Evolutionary conservation across 1,284 basidiomycete species (phyloP).

Genomic region (Boletellus dicymbophilus): DNA sequence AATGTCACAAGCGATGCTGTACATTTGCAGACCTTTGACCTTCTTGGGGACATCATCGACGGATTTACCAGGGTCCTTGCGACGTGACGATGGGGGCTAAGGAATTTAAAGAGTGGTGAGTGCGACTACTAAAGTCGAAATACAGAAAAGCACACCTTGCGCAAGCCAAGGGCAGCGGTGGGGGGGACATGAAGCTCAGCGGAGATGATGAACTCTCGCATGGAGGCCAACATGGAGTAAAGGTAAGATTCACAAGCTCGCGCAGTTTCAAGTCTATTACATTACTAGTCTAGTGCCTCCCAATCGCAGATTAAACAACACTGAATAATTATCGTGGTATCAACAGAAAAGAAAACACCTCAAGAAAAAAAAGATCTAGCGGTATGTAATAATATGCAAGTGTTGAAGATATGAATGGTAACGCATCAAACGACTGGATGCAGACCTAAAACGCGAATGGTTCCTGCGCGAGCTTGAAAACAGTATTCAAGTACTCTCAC

Average conservation of each 20-base stretch:
- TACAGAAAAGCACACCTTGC: constrained; percentile 49
- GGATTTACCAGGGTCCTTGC: constrained; percentile 49
- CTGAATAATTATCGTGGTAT: constrained; percentile 14
- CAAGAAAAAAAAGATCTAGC: constrained; percentile 17
- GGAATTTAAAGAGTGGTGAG: constrained; percentile 6
- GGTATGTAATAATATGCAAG: too few species aligned
- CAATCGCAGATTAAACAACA: too few species aligned
- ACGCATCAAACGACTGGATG: constrained; percentile 12
- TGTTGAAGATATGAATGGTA: too few species aligned
- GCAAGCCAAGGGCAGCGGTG: constrained; percentile 49
- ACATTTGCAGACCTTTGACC: constrained; percentile 52
- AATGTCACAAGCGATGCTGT: not conserved
- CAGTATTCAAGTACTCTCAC: too few species aligned
- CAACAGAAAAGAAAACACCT: constrained; percentile 10
- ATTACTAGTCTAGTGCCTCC: too few species aligned
- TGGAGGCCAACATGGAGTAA: constrained; percentile 1
- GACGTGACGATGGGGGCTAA: constrained; percentile 42
- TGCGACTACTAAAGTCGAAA: too few species aligned
- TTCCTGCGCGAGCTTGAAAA: too few species aligned
- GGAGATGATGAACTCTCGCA: constrained; percentile 48
- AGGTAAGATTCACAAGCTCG: not conserved
- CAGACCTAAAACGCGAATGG: constrained; percentile 17
- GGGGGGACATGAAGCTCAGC: constrained; percentile 68
- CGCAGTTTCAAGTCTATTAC: not conserved
- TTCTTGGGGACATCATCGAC: constrained; percentile 30